Percentiles rank a stretch among this genome's conserved stretches.
Conservation (phyloP, 78 protist species). For the Isochrysis galbana region DNA sequence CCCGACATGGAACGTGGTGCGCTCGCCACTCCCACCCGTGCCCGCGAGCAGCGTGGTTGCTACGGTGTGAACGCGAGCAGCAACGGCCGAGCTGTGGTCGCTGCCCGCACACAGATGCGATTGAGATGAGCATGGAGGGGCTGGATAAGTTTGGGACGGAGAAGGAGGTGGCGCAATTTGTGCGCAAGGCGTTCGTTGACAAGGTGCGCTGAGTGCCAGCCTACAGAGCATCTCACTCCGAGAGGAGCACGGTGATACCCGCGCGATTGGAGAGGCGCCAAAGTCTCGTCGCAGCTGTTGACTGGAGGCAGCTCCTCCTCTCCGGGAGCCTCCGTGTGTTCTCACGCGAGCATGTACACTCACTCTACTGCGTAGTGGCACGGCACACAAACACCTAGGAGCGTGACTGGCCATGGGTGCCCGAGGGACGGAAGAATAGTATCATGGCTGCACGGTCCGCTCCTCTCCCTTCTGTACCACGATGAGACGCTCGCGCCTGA, state of each 20-base stretch:
- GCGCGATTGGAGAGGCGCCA: too few species aligned
- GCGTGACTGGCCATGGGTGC: background rate
- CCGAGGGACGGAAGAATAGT: background rate
- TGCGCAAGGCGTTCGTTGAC: background rate
- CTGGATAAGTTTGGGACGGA: slow-evolving; percentile 40
- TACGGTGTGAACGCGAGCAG: too few species aligned
- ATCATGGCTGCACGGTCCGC: background rate
- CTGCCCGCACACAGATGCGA: background rate
- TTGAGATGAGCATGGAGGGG: background rate
- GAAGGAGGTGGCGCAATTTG: slow-evolving; percentile 49
- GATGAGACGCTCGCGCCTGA: background rate
- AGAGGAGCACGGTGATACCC: too few species aligned
- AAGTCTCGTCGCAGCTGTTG: too few species aligned
- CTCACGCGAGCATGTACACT: too few species aligned
- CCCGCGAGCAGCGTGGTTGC: background rate
- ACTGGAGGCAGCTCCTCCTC: too few species aligned
- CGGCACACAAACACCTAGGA: too few species aligned
- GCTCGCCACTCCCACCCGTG: background rate
- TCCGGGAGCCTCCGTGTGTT: too few species aligned
- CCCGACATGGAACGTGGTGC: background rate
- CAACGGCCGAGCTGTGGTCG: too few species aligned
- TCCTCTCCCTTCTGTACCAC: background rate
- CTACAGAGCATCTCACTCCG: too few species aligned
- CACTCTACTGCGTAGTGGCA: too few species aligned
- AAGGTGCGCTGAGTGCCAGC: too few species aligned